Evolutionary conservation across 2,329 filamentous ascomycete genomes (phyloP).

Genomic region (Aspergillus unguis): DNA sequence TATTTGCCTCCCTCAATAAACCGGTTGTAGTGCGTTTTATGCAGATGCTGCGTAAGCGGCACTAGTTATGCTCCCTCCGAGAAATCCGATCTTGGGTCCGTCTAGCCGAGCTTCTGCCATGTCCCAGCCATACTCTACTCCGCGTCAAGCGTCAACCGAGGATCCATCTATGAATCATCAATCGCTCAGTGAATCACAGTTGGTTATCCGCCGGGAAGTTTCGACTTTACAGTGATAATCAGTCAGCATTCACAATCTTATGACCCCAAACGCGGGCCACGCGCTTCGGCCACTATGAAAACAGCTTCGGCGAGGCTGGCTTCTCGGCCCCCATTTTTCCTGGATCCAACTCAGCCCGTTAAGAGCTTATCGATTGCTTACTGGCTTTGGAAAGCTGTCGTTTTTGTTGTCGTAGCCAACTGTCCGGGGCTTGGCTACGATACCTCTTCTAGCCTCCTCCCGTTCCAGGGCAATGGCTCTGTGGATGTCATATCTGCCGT

Average conservation of each 20-base stretch:
- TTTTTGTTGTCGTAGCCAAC: slow-evolving; percentile 48
- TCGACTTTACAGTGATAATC: neutral
- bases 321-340: slow-evolving; percentile 16
- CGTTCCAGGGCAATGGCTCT: slow-evolving; percentile 19
- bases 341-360: slow-evolving; percentile 30
- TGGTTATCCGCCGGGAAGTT: neutral
- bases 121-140: too few relatives aligned
- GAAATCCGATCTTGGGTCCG: too few relatives aligned
- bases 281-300: neutral
- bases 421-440: slow-evolving; percentile 62
- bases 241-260: neutral
- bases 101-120: too few relatives aligned
- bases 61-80: too few relatives aligned
- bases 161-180: neutral
- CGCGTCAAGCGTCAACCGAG: too few relatives aligned
- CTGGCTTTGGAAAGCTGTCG: slow-evolving; percentile 54
- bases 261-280: neutral
- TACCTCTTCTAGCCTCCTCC: slow-evolving; percentile 56
- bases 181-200: neutral
- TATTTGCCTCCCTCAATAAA: too few relatives aligned
- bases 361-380: slow-evolving; percentile 43
- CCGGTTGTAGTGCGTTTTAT: too few relatives aligned
- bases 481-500: slow-evolving; percentile 10
- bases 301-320: neutral
- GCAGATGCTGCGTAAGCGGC: too few relatives aligned